Base-by-base conservation (phyloP, 106 monocot species). In the Dendrobium officinale region DNA sequence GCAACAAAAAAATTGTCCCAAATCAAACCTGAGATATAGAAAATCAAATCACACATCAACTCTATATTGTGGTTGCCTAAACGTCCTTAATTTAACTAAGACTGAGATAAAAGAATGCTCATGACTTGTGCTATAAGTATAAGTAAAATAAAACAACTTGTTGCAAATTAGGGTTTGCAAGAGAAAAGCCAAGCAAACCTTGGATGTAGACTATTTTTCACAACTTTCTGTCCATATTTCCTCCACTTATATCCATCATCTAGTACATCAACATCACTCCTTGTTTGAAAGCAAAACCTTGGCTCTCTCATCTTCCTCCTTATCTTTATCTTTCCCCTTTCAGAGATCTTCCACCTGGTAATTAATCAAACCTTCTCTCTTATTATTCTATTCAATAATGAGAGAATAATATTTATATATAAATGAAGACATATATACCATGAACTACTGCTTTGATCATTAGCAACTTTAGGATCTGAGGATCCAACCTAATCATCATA, bases 181-280 rank as follows among this genome's bases (percentile, higher is more conserved):
- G 16, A 72, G 31, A 40, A 15, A 72, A 33, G 33, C 19, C 5
- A 42, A 74, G 40, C 74, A 22, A 20, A 93, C 93, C 93, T 93
- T 73, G 93, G 93, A 83, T 93, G 93, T 16, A 90, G 88, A 79
- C 93, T 88, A 73, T 93, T 93, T 82, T 93, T 93, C 45, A 93
- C 93, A 86, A 93, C 83, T 68, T 93, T 93, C 77, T 93, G 93
- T 26, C 93, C 93, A 84, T 93, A 93, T 67, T 93, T 93, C 56
- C 92, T 88, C 92, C 92, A 92, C 77, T 90, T 92, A 81, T 93
- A 93, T 6, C 93, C 93, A 73, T 93, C 93, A 81, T 93, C 93
- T 6, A 93, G 75, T 15, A 93, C 90, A 85, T 93, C 93, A 4
- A 93, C 79, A 80, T 93, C 93, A 42, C 93, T 93, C 77, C 90